phyloP scores from a whole-genome alignment of 2,329 filamentous ascomycete species.

The Colletotrichum lentis region DNA sequence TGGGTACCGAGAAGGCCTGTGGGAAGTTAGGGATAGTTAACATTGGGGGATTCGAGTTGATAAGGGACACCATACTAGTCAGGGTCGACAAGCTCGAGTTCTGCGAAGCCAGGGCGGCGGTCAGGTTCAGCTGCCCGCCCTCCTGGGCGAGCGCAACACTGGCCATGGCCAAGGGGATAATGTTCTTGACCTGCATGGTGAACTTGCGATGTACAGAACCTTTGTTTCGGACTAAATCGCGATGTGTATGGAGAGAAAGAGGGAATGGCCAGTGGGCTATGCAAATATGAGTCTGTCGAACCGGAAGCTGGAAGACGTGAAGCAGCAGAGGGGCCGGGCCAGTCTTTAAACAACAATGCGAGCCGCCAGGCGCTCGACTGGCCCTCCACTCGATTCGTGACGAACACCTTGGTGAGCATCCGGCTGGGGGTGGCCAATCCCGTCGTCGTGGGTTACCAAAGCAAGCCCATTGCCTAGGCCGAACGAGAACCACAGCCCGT shows the following conservation, averaged over 20 bases:
- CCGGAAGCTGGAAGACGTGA: not conserved
- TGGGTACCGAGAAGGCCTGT: constrained; percentile 41
- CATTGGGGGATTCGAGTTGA: not conserved
- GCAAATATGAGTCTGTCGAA: not conserved
- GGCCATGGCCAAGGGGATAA: constrained; percentile 38
- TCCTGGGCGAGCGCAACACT: constrained; percentile 39
- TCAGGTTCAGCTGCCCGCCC: constrained; percentile 37
- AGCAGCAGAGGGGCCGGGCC: not conserved
- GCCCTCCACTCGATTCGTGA: constrained; percentile 10
- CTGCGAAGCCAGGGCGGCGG: constrained; percentile 41
- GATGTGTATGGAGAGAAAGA: not conserved
- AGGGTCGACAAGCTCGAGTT: constrained; percentile 44
- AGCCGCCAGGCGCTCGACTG: not conserved
- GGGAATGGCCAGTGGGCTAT: not conserved
- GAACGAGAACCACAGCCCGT: constrained; percentile 4
- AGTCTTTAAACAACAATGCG: constrained; percentile 25
- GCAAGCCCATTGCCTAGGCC: constrained; percentile 27
- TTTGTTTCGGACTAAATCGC: not conserved
- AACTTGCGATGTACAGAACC: not conserved
- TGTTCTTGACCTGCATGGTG: constrained; percentile 36
- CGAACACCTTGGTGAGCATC: constrained; percentile 4
- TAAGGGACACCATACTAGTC: constrained; percentile 33
- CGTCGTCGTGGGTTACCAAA: constrained; percentile 17
- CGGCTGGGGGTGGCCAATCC: constrained; percentile 9
- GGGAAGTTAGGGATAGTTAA: not conserved